These are phyloP conservation scores for Eucalyptus urophylla DNA, from an alignment of 345 rosid species.

Conservation along the genomic window DNA sequence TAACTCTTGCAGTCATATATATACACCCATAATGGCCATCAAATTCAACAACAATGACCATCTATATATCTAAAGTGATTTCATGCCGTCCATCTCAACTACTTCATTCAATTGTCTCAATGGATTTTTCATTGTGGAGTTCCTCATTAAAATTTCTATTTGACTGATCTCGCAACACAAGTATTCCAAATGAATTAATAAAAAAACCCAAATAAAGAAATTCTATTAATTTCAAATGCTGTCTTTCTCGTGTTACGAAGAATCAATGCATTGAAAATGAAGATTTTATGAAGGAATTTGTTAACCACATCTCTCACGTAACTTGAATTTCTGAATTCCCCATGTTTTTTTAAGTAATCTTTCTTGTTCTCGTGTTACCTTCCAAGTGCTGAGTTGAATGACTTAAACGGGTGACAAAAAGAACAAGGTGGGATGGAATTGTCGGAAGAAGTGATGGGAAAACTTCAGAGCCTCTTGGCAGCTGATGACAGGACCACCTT, in stretches of 20 bases:
- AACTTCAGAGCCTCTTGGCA: not conserved
- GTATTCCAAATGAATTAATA: fast-evolving
- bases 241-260: fast-evolving
- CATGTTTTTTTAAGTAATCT: not conserved
- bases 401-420: not conserved
- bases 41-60: not conserved
- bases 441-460: not conserved
- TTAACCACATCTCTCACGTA: not conserved
- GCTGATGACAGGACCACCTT: not conserved
- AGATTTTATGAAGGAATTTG: not conserved
- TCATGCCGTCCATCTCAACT: not conserved
- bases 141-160: not conserved
- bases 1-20: fast-evolving
- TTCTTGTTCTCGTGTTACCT: not conserved
- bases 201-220: not conserved
- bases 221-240: not conserved
- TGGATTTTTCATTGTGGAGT: fast-evolving
- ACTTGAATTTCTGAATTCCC: not conserved
- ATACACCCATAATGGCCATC: not conserved
- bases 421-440: not conserved
- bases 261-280: not conserved
- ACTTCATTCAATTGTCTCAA: not conserved
- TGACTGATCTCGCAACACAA: fast-evolving
- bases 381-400: not conserved
- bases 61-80: not conserved